Percentiles rank a stretch among this genome's conserved stretches.
These are phyloP conservation scores for Aureobasidium subglaciale DNA, from an alignment of 2,329 filamentous ascomycete species.

Conservation along the genomic window DNA sequence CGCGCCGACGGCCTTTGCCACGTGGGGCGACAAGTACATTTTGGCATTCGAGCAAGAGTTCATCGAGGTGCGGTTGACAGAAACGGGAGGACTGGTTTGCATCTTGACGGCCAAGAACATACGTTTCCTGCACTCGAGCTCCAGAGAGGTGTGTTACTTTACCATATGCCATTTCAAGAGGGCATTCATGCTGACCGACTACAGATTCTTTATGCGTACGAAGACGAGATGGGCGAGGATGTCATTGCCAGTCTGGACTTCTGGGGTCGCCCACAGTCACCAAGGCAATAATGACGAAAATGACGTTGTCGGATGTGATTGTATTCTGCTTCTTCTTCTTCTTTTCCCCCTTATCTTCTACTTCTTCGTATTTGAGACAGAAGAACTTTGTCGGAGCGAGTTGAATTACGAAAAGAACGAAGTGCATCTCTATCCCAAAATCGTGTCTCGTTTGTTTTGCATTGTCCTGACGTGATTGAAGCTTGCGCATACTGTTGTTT, in stretches of 20 bases:
- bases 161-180: background rate
- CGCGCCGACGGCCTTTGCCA: conserved; percentile 80
- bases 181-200: background rate
- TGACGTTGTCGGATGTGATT: background rate
- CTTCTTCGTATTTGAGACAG: conserved; percentile 6
- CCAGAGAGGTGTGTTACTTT: conserved; percentile 69
- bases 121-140: conserved; percentile 93
- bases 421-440: background rate
- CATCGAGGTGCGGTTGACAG: conserved; percentile 91
- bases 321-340: conserved; percentile 7
- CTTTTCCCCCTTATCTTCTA: background rate
- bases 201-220: conserved; percentile 94
- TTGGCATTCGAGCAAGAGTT: conserved; percentile 96
- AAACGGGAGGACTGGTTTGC: conserved; percentile 82
- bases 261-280: conserved; percentile 52
- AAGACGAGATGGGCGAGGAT: conserved; percentile 90
- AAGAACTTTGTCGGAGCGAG: background rate
- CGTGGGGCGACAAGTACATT: conserved; percentile 88
- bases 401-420: background rate
- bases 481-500: no score
- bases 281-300: conserved; percentile 14
- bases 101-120: conserved; percentile 96
- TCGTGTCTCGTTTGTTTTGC: background rate
- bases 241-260: conserved; percentile 94
- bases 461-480: no score